These are phyloP conservation scores for Maudiozyma serrabonitensis DNA, from an alignment of 805 yeast genomes.

Conservation along the genomic window DNA sequence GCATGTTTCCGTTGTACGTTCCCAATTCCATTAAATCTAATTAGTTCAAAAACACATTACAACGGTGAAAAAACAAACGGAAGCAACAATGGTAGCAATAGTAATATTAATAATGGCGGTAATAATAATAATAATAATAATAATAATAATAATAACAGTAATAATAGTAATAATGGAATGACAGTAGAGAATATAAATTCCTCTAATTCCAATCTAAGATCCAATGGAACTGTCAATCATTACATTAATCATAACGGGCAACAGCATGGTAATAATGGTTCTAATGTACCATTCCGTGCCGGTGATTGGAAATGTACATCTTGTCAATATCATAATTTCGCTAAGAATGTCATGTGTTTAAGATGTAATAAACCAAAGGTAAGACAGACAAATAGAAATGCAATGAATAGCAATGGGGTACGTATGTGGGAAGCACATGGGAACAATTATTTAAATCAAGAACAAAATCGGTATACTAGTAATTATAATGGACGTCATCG, in stretches of 20 bases:
- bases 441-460: background rate
- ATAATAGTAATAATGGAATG: background rate
- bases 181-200: slow-evolving; percentile 1
- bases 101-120: slow-evolving; percentile 4
- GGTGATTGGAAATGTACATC: slow-evolving; percentile 91
- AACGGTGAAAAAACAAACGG: background rate
- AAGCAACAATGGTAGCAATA: background rate
- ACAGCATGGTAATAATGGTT: slow-evolving; percentile 26
- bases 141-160: slow-evolving; percentile 2
- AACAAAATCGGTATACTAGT: slow-evolving; percentile 4
- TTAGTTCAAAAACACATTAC: background rate
- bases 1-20: slow-evolving; percentile 90
- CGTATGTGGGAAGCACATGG: background rate
- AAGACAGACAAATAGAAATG: slow-evolving; percentile 3
- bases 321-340: slow-evolving; percentile 86
- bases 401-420: background rate
- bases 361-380: slow-evolving; percentile 72
- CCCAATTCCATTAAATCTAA: slow-evolving; percentile 46
- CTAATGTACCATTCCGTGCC: slow-evolving; percentile 82
- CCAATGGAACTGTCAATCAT: slow-evolving; percentile 2
- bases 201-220: slow-evolving; percentile 4
- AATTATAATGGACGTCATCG: slow-evolving; percentile 4
- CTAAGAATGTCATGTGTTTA: slow-evolving; percentile 77
- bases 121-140: slow-evolving; percentile 4
- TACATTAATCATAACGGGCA: slow-evolving; percentile 2